Evolutionary conservation across 495 filamentous ascomycete genomes (phyloP).

Genomic region (Hypoxylon intermedium): DNA sequence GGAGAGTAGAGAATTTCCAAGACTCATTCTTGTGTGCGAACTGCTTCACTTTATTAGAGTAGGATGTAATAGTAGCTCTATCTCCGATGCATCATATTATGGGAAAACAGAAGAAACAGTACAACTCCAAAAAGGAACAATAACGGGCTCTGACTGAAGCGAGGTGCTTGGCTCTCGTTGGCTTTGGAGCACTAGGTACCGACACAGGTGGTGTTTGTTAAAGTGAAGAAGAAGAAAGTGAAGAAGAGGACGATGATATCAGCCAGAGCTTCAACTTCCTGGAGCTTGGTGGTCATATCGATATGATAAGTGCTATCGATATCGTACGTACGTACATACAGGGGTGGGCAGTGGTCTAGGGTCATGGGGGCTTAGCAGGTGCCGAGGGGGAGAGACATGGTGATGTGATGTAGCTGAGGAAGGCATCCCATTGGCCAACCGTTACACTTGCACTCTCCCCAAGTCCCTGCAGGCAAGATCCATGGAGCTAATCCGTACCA

Average conservation of each 20-base stretch:
- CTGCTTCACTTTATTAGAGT: no score
- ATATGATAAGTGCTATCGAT: slow-evolving; percentile 7
- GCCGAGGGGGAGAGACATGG: slow-evolving; percentile 16
- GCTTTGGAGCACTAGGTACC: no score
- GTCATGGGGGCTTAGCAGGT: slow-evolving; percentile 30
- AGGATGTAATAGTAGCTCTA: no score
- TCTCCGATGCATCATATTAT: slow-evolving; percentile 16
- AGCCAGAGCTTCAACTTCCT: slow-evolving; percentile 7
- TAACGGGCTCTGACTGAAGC: no score
- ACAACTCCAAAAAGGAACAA: no score
- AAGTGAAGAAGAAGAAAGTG: not conserved
- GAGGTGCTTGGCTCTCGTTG: no score
- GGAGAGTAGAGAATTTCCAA: slow-evolving; percentile 36
- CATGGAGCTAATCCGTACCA: no score
- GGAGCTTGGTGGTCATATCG: slow-evolving; percentile 22
- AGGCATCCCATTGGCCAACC: not conserved
- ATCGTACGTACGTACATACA: not conserved
- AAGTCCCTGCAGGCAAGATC: no score
- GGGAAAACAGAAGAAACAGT: no score
- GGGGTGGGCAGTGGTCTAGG: not conserved
- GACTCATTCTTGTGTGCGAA: slow-evolving; percentile 27
- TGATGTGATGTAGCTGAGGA: not conserved
- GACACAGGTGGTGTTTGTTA: not conserved
- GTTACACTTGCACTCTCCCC: not conserved
- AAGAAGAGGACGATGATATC: not conserved